A percentile compares a stretch with the other conserved stretches of the same genome.
These are phyloP conservation scores for Amesomyces nigricolor DNA, from an alignment of 2,329 filamentous ascomycete species.

Conservation along the genomic window DNA sequence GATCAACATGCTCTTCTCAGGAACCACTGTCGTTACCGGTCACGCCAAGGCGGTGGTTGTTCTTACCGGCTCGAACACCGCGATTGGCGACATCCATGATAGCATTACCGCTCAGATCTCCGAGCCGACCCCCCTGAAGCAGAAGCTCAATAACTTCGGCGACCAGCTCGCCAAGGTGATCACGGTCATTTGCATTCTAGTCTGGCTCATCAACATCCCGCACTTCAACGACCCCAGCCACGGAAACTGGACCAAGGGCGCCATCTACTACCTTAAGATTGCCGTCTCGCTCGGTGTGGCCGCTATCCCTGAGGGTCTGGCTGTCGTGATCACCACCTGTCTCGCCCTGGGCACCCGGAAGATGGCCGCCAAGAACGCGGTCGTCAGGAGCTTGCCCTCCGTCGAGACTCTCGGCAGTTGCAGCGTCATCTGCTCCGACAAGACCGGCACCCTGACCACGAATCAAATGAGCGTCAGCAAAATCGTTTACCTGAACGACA, in stretches of 20 bases:
- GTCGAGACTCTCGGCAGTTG: slow-evolving; percentile 98
- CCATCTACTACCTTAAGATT: slow-evolving; percentile 99
- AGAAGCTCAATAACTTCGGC: slow-evolving; percentile 98
- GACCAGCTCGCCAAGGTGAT: slow-evolving; percentile 97
- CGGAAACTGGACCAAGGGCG: slow-evolving; percentile 90
- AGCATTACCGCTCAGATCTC: slow-evolving; percentile 98
- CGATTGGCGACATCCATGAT: slow-evolving; percentile 97
- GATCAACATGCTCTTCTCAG: slow-evolving; percentile 96
- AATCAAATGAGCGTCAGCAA: slow-evolving; percentile 99
- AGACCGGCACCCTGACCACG: slow-evolving; percentile 95
- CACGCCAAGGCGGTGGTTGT: slow-evolving; percentile 88
- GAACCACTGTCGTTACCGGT: slow-evolving; percentile 92
- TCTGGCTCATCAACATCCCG: slow-evolving; percentile 97
- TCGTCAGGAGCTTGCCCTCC: slow-evolving; percentile 91
- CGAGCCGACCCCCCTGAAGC: slow-evolving; percentile 92
- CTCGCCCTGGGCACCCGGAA: slow-evolving; percentile 92
- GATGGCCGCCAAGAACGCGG: slow-evolving; percentile 98
- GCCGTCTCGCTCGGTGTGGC: slow-evolving; percentile 96
- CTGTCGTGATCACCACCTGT: slow-evolving; percentile 98
- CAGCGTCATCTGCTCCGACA: slow-evolving; percentile 99
- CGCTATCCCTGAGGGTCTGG: slow-evolving; percentile 93
- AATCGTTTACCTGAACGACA: slow-evolving; percentile 73
- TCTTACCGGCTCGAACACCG: slow-evolving; percentile 81
- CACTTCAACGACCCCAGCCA: slow-evolving; percentile 95
- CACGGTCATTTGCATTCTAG: slow-evolving; percentile 89